Percentiles rank a stretch among this genome's conserved stretches.
phyloP scores from a whole-genome alignment of 805 yeast genomes.

The Candida caryicola region DNA sequence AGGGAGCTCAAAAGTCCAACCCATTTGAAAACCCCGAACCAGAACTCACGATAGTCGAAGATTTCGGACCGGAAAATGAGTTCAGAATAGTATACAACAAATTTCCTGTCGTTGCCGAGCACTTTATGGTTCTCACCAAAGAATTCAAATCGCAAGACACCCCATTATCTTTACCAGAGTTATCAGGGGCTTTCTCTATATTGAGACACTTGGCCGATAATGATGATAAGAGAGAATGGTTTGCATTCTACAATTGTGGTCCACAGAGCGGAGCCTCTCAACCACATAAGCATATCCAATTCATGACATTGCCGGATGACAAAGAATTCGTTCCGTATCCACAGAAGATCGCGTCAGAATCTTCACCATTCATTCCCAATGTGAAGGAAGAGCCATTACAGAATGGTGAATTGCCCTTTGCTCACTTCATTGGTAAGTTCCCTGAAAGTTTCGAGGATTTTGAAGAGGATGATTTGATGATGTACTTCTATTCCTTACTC shows the following conservation, averaged over 20 bases:
- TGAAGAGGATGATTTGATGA: conserved; percentile 56
- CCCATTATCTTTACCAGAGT: conserved; percentile 70
- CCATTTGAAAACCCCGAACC: conserved; percentile 85
- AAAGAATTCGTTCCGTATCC: conserved; percentile 55
- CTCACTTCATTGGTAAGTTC: conserved; percentile 76
- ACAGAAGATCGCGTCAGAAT: conserved; percentile 40
- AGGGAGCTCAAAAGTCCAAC: conserved; percentile 43
- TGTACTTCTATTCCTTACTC: conserved; percentile 69
- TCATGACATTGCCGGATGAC: conserved; percentile 62
- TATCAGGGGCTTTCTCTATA: conserved; percentile 55
- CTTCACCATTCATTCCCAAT: conserved; percentile 54
- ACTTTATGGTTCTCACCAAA: conserved; percentile 75
- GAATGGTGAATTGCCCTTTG: conserved; percentile 63
- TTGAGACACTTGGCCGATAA: conserved; percentile 46
- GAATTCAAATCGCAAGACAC: conserved; percentile 68
- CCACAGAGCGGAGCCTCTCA: conserved; percentile 91
- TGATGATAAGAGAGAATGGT: conserved; percentile 45
- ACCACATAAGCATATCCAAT: conserved; percentile 89
- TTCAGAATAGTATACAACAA: conserved; percentile 73
- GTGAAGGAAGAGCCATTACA: conserved; percentile 56
- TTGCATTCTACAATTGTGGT: conserved; percentile 90
- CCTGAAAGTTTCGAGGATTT: conserved; percentile 34
- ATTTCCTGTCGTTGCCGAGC: conserved; percentile 79
- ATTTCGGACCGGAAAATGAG: conserved; percentile 50
- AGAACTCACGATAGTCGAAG: conserved; percentile 58